These are phyloP conservation scores for Exophiala viscosa DNA, from an alignment of 2,329 filamentous ascomycete species.

Conservation along the genomic window DNA sequence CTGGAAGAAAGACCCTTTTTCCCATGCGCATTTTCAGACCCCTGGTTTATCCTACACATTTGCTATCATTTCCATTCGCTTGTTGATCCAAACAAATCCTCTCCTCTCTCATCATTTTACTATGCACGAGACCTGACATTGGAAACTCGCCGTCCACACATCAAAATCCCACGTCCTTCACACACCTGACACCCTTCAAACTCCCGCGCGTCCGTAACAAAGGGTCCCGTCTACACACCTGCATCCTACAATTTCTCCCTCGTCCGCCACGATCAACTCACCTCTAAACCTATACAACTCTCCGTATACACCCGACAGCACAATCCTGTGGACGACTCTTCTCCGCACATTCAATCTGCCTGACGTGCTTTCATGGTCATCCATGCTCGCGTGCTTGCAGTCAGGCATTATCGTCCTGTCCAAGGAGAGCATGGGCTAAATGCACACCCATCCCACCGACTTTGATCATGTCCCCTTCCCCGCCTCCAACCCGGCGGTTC, in stretches of 20 bases:
- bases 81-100: no score
- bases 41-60: no score
- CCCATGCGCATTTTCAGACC: no score
- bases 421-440: conserved; percentile 13
- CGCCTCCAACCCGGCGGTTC: conserved; percentile 23
- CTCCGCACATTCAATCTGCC: conserved; percentile 16
- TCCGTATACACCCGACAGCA: conserved; percentile 22
- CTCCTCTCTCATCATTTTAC: no score
- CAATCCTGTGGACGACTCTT: conserved; percentile 7
- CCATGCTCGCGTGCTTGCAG: conserved; percentile 21
- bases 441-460: neutral
- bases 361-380: conserved; percentile 1
- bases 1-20: no score
- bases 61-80: no score
- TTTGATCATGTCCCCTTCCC: conserved; percentile 15
- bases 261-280: conserved; percentile 1
- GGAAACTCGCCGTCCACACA: no score
- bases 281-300: neutral
- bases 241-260: conserved; percentile 4
- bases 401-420: conserved; percentile 3
- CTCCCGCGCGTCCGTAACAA: neutral
- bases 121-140: no score
- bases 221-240: neutral
- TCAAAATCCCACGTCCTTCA: neutral
- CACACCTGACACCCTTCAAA: neutral